A percentile compares a stretch with the other conserved stretches of the same genome.
phyloP scores from a whole-genome alignment of 257 asterid species.

The Ocimum tenuiflorum region DNA sequence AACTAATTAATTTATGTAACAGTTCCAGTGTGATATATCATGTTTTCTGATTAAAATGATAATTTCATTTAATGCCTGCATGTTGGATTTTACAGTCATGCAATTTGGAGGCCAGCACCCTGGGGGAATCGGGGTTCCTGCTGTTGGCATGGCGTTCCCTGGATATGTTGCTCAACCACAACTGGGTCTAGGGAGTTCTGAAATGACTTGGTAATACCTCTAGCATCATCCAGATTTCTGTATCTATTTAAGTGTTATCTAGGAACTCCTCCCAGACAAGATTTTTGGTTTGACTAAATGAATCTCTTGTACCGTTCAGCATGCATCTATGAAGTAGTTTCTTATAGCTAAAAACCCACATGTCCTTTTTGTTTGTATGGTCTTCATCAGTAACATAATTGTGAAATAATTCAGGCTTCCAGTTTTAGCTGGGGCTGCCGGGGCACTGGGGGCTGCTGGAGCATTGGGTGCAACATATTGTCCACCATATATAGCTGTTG shows the following conservation, averaged over 20 bases:
- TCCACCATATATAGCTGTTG: slow-evolving; percentile 66
- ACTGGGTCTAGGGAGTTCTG: slow-evolving; percentile 82
- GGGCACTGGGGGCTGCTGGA: slow-evolving; percentile 88
- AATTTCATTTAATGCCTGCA: not conserved
- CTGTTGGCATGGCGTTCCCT: slow-evolving; percentile 99
- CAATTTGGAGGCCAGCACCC: slow-evolving; percentile 88
- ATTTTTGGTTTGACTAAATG: not conserved
- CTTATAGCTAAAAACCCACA: not conserved
- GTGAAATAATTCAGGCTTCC: slow-evolving; percentile 59
- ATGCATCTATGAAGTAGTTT: not conserved
- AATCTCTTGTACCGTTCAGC: not conserved
- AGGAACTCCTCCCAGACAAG: not conserved
- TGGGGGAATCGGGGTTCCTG: slow-evolving; percentile 96
- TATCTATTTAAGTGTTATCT: not conserved
- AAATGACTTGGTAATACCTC: slow-evolving; percentile 86
- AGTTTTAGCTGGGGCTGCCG: slow-evolving; percentile 89
- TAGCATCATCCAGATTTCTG: slow-evolving; percentile 2
- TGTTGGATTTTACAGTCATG: slow-evolving; percentile 53
- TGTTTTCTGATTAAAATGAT: not conserved
- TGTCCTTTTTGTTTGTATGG: not conserved
- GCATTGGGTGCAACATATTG: slow-evolving; percentile 74
- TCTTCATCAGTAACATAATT: not conserved
- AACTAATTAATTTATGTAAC: not conserved
- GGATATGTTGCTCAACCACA: slow-evolving; percentile 89
- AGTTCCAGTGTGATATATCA: not conserved